Evolutionary conservation across 2,329 filamentous ascomycete species (phyloP), one percentile per base, ranked within the genome.

Genomic region (Trichoderma sp.): DNA sequence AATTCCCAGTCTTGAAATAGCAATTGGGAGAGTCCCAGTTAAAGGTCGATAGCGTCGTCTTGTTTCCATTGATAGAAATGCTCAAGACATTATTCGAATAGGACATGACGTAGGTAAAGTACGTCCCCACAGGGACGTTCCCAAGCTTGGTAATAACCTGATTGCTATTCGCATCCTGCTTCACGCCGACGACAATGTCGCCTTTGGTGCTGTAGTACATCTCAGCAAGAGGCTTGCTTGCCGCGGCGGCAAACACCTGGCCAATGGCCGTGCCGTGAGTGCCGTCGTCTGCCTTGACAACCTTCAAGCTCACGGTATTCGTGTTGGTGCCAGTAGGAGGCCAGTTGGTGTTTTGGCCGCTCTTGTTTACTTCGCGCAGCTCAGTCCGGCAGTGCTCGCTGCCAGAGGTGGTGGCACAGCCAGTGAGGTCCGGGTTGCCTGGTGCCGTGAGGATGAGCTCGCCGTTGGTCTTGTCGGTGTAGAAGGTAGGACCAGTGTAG

Each of bases 331-430:
- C 67, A 11, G 59, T 30, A 49, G 67, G 67, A 43, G 66, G 8
- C 66, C 66, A 68, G 18, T 71, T 71, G 6, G 74, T 76, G 13
- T 80, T 78, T 51, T 76, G 72, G 77, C 80, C 77, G 61, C 69
- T 75, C 4, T 63, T 75, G 3, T 64, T 71, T 14, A 70, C 69
- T 73, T 83, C 81, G 14, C 80, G 79, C 6, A 83, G 73, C 72
- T 83, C 81, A 13, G 79, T 81, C 28, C 80, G 80, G 71, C 81
- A 82, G 70, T 82, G 81, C 59, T 78, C 69, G 72, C 79, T 81
- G 72, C 80, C 77, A 0, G 75, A 70, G 1, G 81, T 82, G 6
- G 77, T 82, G 6, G 81, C 79, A 69, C 81, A 82, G 13, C 73
- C 74, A 1, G 78, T 73, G 30, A 69, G 71, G 26, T 70, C 69